Evolutionary conservation across 495 filamentous ascomycete species (phyloP).

Genomic region (Talaromyces stipitatus): DNA sequence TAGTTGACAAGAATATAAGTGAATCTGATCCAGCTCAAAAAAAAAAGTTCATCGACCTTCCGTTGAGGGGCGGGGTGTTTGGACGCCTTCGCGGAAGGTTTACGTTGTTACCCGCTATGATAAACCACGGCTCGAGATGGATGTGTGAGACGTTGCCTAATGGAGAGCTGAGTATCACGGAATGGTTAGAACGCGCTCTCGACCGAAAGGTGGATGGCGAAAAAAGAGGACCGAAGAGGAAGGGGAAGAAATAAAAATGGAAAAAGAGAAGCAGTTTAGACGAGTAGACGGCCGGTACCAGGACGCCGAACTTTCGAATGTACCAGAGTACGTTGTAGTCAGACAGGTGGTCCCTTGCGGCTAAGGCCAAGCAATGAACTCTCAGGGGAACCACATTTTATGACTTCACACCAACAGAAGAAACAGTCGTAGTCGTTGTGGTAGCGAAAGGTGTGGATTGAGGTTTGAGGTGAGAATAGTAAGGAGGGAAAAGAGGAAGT

Average conservation of each 20-base stretch:
- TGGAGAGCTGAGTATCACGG: background rate
- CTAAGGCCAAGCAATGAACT: slow-evolving; percentile 1
- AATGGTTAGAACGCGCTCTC: background rate
- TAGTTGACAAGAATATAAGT: background rate
- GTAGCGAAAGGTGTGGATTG: background rate
- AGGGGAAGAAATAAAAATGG: slow-evolving; percentile 8
- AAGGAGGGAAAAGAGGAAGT: background rate
- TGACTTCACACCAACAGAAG: background rate
- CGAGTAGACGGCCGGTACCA: background rate
- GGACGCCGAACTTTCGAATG: background rate
- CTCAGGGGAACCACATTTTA: background rate
- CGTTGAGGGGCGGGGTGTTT: background rate
- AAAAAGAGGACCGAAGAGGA: slow-evolving; percentile 12
- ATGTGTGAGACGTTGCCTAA: background rate
- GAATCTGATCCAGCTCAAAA: background rate
- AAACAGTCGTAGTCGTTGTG: background rate
- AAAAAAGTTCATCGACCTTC: background rate
- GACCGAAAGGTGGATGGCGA: slow-evolving; percentile 11
- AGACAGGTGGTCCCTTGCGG: background rate
- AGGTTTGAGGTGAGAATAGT: background rate
- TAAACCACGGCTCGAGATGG: background rate
- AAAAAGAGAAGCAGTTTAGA: background rate
- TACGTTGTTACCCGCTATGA: slow-evolving; percentile 3
- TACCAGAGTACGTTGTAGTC: background rate
- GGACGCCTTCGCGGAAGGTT: background rate